phyloP scores from a whole-genome alignment of 257 asterid genomes.

The Fraxinus cuspidata region DNA sequence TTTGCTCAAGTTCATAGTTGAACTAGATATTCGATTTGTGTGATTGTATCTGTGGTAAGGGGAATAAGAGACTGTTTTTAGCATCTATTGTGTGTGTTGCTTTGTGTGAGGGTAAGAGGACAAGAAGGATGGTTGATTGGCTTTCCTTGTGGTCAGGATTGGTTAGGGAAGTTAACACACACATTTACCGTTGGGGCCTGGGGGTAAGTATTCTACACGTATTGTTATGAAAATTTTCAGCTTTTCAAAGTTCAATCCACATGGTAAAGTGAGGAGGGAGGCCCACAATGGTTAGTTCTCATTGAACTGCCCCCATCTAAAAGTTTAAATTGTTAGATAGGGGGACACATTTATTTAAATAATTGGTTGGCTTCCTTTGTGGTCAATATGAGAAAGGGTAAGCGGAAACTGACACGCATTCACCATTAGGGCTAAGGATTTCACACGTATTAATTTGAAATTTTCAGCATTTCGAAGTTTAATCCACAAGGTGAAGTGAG shows the following conservation, averaged over 20 bases:
- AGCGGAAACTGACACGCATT: no score
- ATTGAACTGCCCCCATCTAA: not conserved
- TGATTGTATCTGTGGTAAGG: not conserved
- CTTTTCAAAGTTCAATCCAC: no score
- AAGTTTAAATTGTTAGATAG: not conserved
- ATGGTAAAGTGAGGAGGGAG: not conserved
- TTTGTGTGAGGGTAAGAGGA: not conserved
- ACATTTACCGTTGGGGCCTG: not conserved
- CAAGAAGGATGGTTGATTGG: not conserved
- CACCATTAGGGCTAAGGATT: no score
- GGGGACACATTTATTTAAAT: no score
- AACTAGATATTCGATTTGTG: no score
- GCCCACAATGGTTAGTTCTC: not conserved
- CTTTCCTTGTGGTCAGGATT: not conserved
- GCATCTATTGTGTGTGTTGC: not conserved
- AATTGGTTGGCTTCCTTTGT: no score
- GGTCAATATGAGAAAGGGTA: no score
- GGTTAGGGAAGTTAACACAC: not conserved
- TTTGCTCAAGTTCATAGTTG: not conserved
- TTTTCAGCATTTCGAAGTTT: not conserved
- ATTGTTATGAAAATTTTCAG: not conserved
- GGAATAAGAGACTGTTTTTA: not conserved
- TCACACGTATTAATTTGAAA: no score
- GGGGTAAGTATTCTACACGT: not conserved
- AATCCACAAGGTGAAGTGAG: not conserved